These are phyloP conservation scores for Funneliformis mosseae DNA, from an alignment of 192 early-diverging fungal species.

Conservation along the genomic window DNA sequence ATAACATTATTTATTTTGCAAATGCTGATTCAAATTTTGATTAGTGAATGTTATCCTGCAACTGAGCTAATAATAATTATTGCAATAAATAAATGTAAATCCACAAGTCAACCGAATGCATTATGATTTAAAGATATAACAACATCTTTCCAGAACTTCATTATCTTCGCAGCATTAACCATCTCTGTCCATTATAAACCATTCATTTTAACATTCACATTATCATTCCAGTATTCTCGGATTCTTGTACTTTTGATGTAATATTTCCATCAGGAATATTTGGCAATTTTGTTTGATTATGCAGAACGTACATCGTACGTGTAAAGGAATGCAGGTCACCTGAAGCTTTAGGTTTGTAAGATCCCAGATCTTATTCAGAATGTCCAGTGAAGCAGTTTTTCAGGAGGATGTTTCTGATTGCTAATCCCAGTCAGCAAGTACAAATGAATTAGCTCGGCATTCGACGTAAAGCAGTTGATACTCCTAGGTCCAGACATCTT, in stretches of 20 bases:
- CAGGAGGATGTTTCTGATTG: neutral
- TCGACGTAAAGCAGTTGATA: neutral
- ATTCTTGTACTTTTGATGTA: neutral
- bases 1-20: too few species aligned
- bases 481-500: neutral
- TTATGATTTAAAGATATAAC: slow-evolving; percentile 1
- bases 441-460: neutral
- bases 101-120: neutral
- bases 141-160: slow-evolving; percentile 14
- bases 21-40: too few species aligned
- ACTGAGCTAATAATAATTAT: too few species aligned
- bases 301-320: slow-evolving; percentile 13
- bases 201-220: neutral
- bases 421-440: slow-evolving; percentile 26
- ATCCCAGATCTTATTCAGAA: neutral
- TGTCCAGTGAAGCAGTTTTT: neutral
- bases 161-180: slow-evolving; percentile 2
- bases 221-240: slow-evolving; percentile 17
- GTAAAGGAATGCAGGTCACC: slow-evolving; percentile 13
- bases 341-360: neutral
- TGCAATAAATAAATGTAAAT: too few species aligned
- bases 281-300: slow-evolving; percentile 17
- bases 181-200: slow-evolving; percentile 1
- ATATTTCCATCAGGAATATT: neutral
- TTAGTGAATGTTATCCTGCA: too few species aligned